phyloP scores from a whole-genome alignment of 2,329 filamentous ascomycete species.

The Aspergillus pseudoviridinutans region DNA sequence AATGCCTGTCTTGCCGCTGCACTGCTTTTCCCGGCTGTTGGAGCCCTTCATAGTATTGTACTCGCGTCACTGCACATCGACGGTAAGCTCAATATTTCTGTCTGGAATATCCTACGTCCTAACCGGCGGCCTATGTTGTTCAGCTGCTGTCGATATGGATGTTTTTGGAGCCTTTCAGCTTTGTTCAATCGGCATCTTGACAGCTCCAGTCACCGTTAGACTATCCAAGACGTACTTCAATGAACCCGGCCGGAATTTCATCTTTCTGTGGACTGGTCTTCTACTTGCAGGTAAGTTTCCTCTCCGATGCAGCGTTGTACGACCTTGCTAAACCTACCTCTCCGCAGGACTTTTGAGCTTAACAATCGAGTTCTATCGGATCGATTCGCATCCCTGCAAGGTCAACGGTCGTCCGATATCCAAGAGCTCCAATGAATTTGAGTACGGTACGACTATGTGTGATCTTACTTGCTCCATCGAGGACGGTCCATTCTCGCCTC shows the following conservation, averaged over 20 bases:
- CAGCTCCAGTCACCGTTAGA: slow-evolving; percentile 59
- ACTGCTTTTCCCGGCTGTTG: slow-evolving; percentile 60
- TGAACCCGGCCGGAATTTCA: slow-evolving; percentile 59
- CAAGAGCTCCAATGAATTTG: not conserved
- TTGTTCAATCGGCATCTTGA: slow-evolving; percentile 62
- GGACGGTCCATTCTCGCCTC: slow-evolving; percentile 39
- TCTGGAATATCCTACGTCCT: slow-evolving; percentile 1
- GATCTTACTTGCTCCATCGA: not conserved
- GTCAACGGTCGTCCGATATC: not conserved
- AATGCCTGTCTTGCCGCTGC: slow-evolving; percentile 62
- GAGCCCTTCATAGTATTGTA: slow-evolving; percentile 61
- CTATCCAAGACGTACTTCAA: slow-evolving; percentile 63
- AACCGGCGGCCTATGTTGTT: not conserved
- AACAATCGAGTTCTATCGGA: not conserved
- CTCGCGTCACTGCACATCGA: slow-evolving; percentile 57
- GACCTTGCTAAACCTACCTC: not conserved
- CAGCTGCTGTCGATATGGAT: slow-evolving; percentile 64
- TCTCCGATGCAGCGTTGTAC: slow-evolving; percentile 29
- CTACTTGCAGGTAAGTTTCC: slow-evolving; percentile 49
- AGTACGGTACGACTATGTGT: not conserved
- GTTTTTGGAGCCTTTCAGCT: slow-evolving; percentile 65
- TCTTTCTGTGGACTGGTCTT: slow-evolving; percentile 63
- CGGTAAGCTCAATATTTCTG: slow-evolving; percentile 39
- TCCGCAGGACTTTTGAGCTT: not conserved
- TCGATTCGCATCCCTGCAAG: not conserved